Evolutionary conservation across 148 eudicot species (phyloP), one percentile per base, ranked within the genome.

Genomic region (Chenopodium suecicum): DNA sequence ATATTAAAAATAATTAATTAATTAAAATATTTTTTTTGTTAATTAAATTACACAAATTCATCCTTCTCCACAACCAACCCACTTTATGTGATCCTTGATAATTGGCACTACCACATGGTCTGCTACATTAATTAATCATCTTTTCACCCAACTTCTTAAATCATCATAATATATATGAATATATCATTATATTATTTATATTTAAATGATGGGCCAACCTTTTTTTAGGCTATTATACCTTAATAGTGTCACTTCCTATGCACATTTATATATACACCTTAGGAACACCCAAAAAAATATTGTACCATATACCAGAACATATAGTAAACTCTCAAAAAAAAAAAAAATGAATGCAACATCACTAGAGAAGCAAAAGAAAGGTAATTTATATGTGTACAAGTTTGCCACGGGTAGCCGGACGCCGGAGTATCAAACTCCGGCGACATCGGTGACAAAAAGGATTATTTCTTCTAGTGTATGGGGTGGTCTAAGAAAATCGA

Each of bases 341-440:
- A 37, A 41, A 37, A 37, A 37, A 54, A 12, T 84, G 86, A 78
- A 81, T 31, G 73, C 70, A 78, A 78, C 82, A n/a, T 82, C 82
- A 73, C 80, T 74, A 20, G 84, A 80, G 22, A 88, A 89, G 60
- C 88, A 80, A 47, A 91, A 90, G 85, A 89, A 89, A 25, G 88
- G 88, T 56, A 87, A 77, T 47, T 84, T 86, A 86, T 91, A 94
- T 56, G 93, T 94, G 7, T 94, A 92, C 84, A 91, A 90, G 47
- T 52, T 94, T 29, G 72, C 75, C 82, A 19, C 85, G 78, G 90
- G 88, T 3, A 80, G 79, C 77, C 83, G 67, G 62, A 86, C 85
- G 22, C 86, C 90, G 67, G 89, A 79, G 23, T 81, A 83, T 50
- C 82, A 79, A 12, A 73, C 86, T 1, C 75, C 87, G 46, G 52